A percentile compares a stretch with the other conserved stretches of the same genome.
Evolutionary conservation across 192 early-diverging fungal genomes (phyloP).

Genomic region (Geranomyces michiganensis): DNA sequence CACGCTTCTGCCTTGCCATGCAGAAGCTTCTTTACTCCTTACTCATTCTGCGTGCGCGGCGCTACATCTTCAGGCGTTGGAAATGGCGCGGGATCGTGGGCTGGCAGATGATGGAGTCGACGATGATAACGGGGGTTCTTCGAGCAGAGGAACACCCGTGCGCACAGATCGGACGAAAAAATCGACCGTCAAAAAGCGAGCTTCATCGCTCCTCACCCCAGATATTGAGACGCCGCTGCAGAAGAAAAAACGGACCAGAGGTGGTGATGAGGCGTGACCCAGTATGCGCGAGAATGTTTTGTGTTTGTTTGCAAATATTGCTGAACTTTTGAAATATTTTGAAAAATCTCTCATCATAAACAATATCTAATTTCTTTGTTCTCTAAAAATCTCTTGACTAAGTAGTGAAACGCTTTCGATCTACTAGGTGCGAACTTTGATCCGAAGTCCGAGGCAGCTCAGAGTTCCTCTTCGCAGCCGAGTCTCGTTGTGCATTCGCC

Average conservation of each 20-base stretch:
- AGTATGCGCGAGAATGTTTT: too few relatives aligned
- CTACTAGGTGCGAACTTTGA: too few relatives aligned
- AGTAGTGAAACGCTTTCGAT: too few relatives aligned
- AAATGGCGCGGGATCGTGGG: slow-evolving; percentile 7
- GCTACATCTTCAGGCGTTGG: slow-evolving; percentile 46
- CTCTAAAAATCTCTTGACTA: too few relatives aligned
- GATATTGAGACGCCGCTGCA: background rate
- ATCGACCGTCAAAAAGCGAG: slow-evolving; percentile 18
- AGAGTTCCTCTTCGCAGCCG: background rate
- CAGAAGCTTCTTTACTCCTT: too few relatives aligned
- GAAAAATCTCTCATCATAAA: too few relatives aligned
- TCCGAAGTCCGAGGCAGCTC: too few relatives aligned
- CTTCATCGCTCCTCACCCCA: background rate
- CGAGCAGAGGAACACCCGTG: slow-evolving; percentile 16
- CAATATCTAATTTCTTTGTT: too few relatives aligned
- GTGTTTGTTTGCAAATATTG: too few relatives aligned
- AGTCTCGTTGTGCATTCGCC: background rate
- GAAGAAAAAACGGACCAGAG: background rate
- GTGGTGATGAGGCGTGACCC: background rate
- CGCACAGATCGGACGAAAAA: slow-evolving; percentile 17
- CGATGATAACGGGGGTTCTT: background rate
- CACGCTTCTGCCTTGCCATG: background rate
- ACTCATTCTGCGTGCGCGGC: slow-evolving; percentile 71
- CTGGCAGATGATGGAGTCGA: slow-evolving; percentile 12
- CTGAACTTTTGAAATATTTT: too few relatives aligned